Conservation (phyloP, 1,139 yeast genomes). For the Geotrichum klebahnii region DNA sequence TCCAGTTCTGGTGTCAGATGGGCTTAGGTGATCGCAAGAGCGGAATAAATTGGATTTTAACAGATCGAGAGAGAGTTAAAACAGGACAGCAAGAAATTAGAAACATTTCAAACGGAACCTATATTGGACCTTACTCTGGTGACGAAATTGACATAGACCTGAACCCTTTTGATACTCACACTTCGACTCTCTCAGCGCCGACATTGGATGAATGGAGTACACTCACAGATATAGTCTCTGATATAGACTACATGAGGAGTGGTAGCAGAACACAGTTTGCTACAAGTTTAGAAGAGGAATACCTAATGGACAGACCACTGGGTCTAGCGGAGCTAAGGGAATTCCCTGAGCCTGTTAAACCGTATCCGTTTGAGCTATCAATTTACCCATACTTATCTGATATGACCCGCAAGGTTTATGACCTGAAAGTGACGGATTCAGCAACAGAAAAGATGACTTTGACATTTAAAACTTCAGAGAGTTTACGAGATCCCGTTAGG, state of each 20-base stretch:
- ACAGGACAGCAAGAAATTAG: slow-evolving; percentile 22
- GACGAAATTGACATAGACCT: too few relatives aligned
- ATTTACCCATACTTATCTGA: slow-evolving; percentile 13
- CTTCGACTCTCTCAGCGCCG: not conserved
- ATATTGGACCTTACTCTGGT: slow-evolving; percentile 8
- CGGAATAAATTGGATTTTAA: slow-evolving; percentile 37
- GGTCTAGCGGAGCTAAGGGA: slow-evolving; percentile 23
- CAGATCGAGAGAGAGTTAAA: slow-evolving; percentile 25
- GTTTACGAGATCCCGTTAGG: not conserved
- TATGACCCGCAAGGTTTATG: not conserved
- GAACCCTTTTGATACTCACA: not conserved
- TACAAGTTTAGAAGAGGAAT: slow-evolving; percentile 13
- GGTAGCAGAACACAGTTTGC: slow-evolving; percentile 21
- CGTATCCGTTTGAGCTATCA: slow-evolving; percentile 25
- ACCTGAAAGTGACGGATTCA: not conserved
- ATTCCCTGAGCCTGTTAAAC: slow-evolving; percentile 19
- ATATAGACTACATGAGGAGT: slow-evolving; percentile 26
- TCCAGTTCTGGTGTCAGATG: slow-evolving; percentile 57
- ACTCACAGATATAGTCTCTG: slow-evolving; percentile 19
- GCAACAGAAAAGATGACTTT: not conserved
- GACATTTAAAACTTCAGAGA: not conserved
- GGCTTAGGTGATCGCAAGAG: slow-evolving; percentile 34
- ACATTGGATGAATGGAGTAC: not conserved
- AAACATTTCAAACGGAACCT: slow-evolving; percentile 30
- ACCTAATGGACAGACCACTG: slow-evolving; percentile 20